A percentile compares a stretch with the other conserved stretches of the same genome.
Conservation (phyloP, 2,329 filamentous ascomycete genomes). For the Cadophora luteo-olivacea region DNA sequence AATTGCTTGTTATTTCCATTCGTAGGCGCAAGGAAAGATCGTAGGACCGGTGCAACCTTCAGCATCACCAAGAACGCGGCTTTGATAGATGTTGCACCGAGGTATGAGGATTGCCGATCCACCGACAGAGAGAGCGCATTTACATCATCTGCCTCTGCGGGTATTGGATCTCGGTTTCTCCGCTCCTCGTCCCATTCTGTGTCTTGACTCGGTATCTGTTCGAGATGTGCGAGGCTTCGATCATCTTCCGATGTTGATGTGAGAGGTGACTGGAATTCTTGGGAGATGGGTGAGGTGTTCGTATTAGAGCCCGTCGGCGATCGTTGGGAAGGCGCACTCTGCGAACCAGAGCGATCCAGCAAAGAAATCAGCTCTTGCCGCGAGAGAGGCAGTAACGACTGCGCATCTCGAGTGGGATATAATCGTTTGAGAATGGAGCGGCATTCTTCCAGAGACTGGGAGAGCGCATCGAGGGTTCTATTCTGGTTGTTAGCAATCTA, state of each 20-base stretch:
- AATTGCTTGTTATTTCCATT: slow-evolving; percentile 35
- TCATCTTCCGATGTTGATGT: slow-evolving; percentile 56
- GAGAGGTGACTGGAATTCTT: slow-evolving; percentile 56
- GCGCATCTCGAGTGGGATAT: slow-evolving; percentile 63
- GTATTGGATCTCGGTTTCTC: slow-evolving; percentile 59
- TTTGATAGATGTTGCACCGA: slow-evolving; percentile 78
- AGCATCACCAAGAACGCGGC: slow-evolving; percentile 74
- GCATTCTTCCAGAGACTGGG: slow-evolving; percentile 71
- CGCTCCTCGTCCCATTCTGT: slow-evolving; percentile 72
- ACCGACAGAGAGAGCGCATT: slow-evolving; percentile 67
- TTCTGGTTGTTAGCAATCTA: slow-evolving; percentile 32
- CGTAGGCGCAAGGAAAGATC: slow-evolving; percentile 51
- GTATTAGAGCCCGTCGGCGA: slow-evolving; percentile 62
- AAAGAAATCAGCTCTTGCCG: slow-evolving; percentile 66
- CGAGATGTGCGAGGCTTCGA: slow-evolving; percentile 58
- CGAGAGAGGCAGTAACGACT: slow-evolving; percentile 58
- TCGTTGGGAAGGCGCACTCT: slow-evolving; percentile 46
- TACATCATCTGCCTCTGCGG: slow-evolving; percentile 73
- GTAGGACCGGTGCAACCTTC: slow-evolving; percentile 57
- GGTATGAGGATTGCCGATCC: slow-evolving; percentile 69
- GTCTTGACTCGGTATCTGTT: slow-evolving; percentile 71
- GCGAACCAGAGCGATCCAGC: slow-evolving; percentile 52
- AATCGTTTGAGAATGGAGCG: slow-evolving; percentile 66
- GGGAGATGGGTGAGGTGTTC: slow-evolving; percentile 56
- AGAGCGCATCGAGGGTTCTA: slow-evolving; percentile 66